These are phyloP conservation scores for Globisporangium echinulatum DNA, from an alignment of 352 stramenopile species.

Conservation along the genomic window DNA sequence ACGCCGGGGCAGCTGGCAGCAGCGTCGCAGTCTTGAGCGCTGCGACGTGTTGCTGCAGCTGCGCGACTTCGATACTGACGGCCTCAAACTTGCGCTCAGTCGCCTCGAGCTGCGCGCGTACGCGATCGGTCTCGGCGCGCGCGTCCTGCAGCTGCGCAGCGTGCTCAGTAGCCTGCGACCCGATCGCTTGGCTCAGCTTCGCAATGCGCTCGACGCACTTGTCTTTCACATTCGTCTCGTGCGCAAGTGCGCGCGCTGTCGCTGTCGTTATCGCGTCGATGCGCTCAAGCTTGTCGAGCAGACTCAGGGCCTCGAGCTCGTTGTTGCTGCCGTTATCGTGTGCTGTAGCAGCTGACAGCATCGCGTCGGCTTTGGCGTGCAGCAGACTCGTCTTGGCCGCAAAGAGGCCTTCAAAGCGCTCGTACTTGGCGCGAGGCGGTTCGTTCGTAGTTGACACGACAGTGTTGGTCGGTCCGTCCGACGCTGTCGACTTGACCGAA, in stretches of 20 bases:
- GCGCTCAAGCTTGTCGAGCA: constrained; percentile 42
- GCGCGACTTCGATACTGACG: constrained; percentile 32
- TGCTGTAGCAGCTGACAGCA: constrained; percentile 19
- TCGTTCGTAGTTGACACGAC: not conserved
- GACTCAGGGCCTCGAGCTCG: constrained; percentile 19
- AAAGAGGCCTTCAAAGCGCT: constrained; percentile 9
- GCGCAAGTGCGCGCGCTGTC: constrained; percentile 25
- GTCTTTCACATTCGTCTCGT: constrained; percentile 53
- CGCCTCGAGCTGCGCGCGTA: constrained; percentile 26
- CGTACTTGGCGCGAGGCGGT: not conserved
- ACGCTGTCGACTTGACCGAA: constrained; percentile 31
- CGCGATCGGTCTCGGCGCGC: constrained; percentile 27
- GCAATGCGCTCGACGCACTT: constrained; percentile 69
- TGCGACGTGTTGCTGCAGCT: constrained; percentile 40
- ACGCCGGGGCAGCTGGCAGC: not conserved
- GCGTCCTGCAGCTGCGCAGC: constrained; percentile 47
- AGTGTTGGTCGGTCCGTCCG: not conserved
- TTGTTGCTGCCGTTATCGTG: not conserved
- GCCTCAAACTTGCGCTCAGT: constrained; percentile 39
- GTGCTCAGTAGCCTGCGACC: constrained; percentile 51
- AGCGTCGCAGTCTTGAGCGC: not conserved
- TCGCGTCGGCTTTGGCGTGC: constrained; percentile 24
- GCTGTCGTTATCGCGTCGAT: constrained; percentile 15
- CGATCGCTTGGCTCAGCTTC: constrained; percentile 63
- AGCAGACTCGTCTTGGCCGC: constrained; percentile 11